Conservation (phyloP, 129 eudicot genomes). For the Helianthus annuus region HanXRQr2.0-SUNRISE NC_035441.2:106189343-106189842, state of each 20-base stretch:
- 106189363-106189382: no score
- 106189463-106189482: no score
- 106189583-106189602: not conserved
- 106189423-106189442: no score
- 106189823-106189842: slow-evolving; percentile 17
- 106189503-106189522: not conserved
- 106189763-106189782: slow-evolving; percentile 41
- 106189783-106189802: slow-evolving; percentile 10
- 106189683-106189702: not conserved
- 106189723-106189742: not conserved
- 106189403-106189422: no score
- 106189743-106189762: slow-evolving; percentile 18
- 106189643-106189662: not conserved
- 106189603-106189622: not conserved
- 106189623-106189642: not conserved
- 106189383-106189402: no score
- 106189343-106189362: no score
- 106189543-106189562: not conserved
- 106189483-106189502: no score
- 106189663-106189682: not conserved
- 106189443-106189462: no score
- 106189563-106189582: not conserved
- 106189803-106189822: not conserved
- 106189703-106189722: not conserved
- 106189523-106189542: not conserved